Percentiles rank a stretch among this genome's conserved stretches.
phyloP scores from a whole-genome alignment of 768 basidiomycete species.

The Glaciozyma martinii region DNA sequence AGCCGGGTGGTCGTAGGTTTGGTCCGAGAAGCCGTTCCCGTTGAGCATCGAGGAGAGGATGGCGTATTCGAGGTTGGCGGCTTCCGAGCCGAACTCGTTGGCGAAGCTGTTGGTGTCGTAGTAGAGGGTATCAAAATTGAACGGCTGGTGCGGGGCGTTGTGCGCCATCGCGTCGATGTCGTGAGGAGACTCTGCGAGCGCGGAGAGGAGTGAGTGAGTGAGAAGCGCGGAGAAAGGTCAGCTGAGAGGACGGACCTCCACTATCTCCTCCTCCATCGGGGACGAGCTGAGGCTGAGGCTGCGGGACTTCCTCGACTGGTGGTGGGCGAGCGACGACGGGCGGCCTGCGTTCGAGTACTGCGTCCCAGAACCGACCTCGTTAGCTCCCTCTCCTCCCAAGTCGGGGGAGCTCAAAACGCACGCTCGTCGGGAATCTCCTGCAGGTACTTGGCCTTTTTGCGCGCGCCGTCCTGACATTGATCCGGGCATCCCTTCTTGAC shows the following conservation, averaged over 20 bases:
- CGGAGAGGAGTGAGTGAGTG: neutral
- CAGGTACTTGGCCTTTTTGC: conserved; percentile 97
- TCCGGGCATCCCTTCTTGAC: conserved; percentile 83
- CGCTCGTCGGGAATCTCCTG: conserved; percentile 88
- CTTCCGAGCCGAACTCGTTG: conserved; percentile 67
- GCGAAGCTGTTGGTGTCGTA: conserved; percentile 2
- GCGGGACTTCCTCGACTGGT: neutral
- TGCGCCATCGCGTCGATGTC: neutral
- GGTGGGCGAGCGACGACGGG: neutral
- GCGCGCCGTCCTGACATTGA: conserved; percentile 83
- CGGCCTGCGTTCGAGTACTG: conserved; percentile 12
- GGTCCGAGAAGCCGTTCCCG: conserved; percentile 50
- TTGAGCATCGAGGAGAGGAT: conserved; percentile 78
- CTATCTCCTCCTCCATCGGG: too few species aligned
- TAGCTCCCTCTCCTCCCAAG: neutral
- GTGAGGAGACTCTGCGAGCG: neutral
- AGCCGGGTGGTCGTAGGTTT: conserved; percentile 1
- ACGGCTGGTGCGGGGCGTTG: neutral
- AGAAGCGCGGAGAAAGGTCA: neutral
- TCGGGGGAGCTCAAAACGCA: conserved; percentile 39
- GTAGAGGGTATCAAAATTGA: conserved; percentile 1
- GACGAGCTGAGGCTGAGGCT: neutral
- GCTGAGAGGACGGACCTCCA: too few species aligned
- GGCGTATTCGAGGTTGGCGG: conserved; percentile 88
- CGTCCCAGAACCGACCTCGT: neutral